A percentile compares a stretch with the other conserved stretches of the same genome.
Evolutionary conservation across 306 rosid species (phyloP).

Genomic region (Benincasa hispida): DNA sequence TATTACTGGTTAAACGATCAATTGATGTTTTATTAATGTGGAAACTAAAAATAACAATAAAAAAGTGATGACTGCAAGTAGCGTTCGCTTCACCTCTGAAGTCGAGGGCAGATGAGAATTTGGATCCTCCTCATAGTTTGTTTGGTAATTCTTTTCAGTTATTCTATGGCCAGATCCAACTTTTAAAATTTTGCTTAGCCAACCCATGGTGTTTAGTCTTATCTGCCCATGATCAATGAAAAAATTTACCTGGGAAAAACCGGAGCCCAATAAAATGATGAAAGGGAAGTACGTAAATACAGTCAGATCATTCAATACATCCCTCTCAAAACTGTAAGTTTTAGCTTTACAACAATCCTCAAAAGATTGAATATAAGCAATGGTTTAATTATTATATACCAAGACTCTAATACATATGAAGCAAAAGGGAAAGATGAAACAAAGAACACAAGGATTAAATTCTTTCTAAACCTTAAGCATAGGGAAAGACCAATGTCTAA

Average conservation of each 20-base stretch:
- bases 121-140: conserved; percentile 35
- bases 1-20: background rate
- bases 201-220: conserved; percentile 4
- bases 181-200: conserved; percentile 17
- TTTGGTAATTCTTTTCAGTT: conserved; percentile 36
- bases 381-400: background rate
- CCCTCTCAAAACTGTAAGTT: background rate
- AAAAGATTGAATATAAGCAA: background rate
- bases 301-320: background rate
- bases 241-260: conserved; percentile 3
- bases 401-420: background rate
- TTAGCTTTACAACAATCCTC: background rate
- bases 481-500: background rate
- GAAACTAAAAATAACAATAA: background rate
- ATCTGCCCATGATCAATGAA: conserved; percentile 9
- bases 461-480: background rate
- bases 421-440: background rate
- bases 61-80: background rate
- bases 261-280: conserved; percentile 1
- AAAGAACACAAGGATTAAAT: background rate
- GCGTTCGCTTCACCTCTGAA: conserved; percentile 45
- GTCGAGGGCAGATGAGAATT: conserved; percentile 46
- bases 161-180: conserved; percentile 12
- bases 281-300: background rate
- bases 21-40: background rate